Base-by-base conservation (phyloP, 495 filamentous ascomycete genomes). In the Xylaria venustula region DNA sequence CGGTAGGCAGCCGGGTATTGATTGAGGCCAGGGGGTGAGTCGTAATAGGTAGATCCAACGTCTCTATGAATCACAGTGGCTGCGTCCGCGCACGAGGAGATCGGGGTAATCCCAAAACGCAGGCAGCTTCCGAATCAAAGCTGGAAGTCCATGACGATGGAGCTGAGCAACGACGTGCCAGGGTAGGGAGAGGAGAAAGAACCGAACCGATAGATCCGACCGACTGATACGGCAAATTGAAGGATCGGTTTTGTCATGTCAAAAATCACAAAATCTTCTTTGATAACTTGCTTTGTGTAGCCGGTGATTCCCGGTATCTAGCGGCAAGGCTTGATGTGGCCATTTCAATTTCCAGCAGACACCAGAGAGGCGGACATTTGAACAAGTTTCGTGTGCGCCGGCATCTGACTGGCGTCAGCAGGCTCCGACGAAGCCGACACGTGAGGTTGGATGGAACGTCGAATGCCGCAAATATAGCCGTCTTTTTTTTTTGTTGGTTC, bases 11-110 rank as follows among this genome's bases (percentile, higher is more conserved):
- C 37, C 23, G 53, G 53, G 5, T 40, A 55, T 26, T 34, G 40
- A 25, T 55, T 15, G 53, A 37, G 53, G 51, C 53, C 26, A 26
- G 53, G 25, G 53, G n/a, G n/a, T n/a, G n/a, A n/a, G n/a, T n/a
- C n/a, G n/a, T n/a, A n/a, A n/a, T 40, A 58, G 40, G 44, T 22
- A 48, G 44, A 40, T 6, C 37, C 30, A 34, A 40, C 3, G 7
- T 40, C 37, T 12, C 37, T 40, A 12, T 11, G 37, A 8, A 3
- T 12, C 7, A 8, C 3, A 7, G 37, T 40, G 37, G 37, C 37
- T 40, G 14, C 14, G 37, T 40, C 37, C 37, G 37, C 37, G 37
- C 30, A 34, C 3, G 37, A 8, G 37, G 22, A 45, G 42, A 45
- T 6, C 42, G 17, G 19, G 42, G n/a, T 20, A 22, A 22, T 3